Base-by-base conservation (phyloP, 2,329 filamentous ascomycete species). In the Neoarthrinium moseri region DNA sequence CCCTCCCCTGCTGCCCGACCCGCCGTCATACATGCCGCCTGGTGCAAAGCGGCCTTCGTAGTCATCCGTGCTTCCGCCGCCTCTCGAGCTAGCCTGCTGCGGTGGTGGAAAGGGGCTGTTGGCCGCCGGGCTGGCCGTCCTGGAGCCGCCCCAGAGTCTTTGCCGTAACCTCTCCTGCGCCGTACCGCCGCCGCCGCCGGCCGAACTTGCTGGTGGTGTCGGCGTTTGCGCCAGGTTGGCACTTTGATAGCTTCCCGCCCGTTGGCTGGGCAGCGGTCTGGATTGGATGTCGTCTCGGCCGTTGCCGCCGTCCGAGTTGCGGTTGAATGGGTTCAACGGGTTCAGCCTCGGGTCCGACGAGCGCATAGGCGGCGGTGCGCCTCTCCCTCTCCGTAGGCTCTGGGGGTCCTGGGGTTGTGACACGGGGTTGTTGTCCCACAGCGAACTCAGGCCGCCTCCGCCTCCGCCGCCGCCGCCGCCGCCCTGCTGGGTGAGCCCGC, bases 161-260 rank as follows among this genome's bases (percentile, higher is more conserved):
- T 91, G 89, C 61, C 90, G 89, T 56, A 96, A 72, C 55, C 89
- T 77, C 57, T 95, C 89, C 69, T 95, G 89, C 41, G 90, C 90
- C 17, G 84, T 82, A 26, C 74, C 74, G 3, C 74, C 70, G 29
- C 61, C 61, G 38, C 74, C 74, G 4, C 74, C 70, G 30, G 60
- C 60, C 40, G 68, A 56, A 40, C 61, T 64, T 26, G 52, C 57
- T 52, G 57, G 58, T 52, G 57, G 63, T 60, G 52, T 61, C 57
- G 68, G 61, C 60, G 62, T 30, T 45, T 56, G 48, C 50, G 57
- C 47, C 56, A 58, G 53, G 21, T 57, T 66, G 23, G 60, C 56
- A 33, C 65, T 80, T 70, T 94, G 89, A 62, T 90, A 88, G 60
- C 86, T 92, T 12, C 86, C 88, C 13, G 78, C 78, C 44, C 86